Percentiles rank a stretch among this genome's conserved stretches.
Conservation (phyloP, 2,329 filamentous ascomycete species). For the Diaporthe sp. region DNA sequence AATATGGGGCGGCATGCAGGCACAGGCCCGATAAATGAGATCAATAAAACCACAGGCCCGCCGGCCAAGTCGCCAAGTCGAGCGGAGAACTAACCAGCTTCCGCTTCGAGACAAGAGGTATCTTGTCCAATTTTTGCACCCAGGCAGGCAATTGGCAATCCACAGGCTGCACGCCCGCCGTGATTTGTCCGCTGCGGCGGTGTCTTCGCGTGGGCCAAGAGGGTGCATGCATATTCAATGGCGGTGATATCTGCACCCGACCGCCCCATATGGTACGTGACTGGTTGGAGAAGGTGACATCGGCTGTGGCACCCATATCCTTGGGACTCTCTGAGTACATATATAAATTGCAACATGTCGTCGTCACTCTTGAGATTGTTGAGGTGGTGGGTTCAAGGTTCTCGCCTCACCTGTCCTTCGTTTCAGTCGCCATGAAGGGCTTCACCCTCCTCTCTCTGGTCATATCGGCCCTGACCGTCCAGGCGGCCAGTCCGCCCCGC, state of each 20-base stretch:
- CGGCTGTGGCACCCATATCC: neutral
- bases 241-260: constrained; percentile 8
- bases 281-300: constrained; percentile 21
- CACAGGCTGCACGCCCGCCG: neutral
- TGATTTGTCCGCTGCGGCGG: constrained; percentile 11
- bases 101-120: constrained; percentile 21
- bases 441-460: neutral
- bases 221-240: neutral
- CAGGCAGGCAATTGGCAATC: no score
- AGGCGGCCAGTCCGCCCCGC: neutral
- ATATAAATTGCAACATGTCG: neutral
- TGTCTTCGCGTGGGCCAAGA: constrained; percentile 17
- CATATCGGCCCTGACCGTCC: neutral
- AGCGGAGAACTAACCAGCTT: constrained; percentile 17
- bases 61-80: constrained; percentile 19
- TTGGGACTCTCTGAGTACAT: neutral
- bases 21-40: constrained; percentile 9
- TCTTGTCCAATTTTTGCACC: neutral
- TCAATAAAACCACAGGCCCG: neutral
- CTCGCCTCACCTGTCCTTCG: neutral
- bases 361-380: neutral
- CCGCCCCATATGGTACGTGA: constrained; percentile 5
- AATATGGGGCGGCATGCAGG: constrained; percentile 11
- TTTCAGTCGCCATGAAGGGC: constrained; percentile 16
- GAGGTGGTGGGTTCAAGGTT: no score